Percentiles rank a stretch among this genome's conserved stretches.
phyloP scores from a whole-genome alignment of 192 early-diverging fungal genomes.

The Obelidium mucronatum region DNA sequence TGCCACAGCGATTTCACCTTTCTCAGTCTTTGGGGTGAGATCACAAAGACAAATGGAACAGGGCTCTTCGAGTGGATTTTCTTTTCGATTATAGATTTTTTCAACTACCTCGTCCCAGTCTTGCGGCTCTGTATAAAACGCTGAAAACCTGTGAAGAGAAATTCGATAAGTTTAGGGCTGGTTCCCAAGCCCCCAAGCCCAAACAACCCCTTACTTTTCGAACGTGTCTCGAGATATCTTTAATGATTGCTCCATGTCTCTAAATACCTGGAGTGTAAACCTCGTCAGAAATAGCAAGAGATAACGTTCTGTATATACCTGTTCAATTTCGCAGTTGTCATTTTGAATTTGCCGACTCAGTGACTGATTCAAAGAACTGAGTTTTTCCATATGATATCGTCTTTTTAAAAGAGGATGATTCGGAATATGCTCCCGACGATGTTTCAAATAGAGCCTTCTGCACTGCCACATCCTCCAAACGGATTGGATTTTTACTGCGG shows the following conservation, averaged over 20 bases:
- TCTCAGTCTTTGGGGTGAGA: not conserved
- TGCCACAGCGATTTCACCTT: not conserved
- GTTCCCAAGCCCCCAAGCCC: not conserved
- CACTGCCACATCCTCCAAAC: conserved; percentile 12
- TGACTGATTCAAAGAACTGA: not conserved
- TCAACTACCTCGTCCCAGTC: conserved; percentile 29
- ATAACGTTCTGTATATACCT: too few species aligned
- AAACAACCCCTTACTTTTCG: not conserved
- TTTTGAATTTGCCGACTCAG: not conserved
- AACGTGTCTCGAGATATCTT: conserved; percentile 11
- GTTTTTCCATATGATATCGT: conserved; percentile 7
- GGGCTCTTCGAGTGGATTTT: conserved; percentile 5
- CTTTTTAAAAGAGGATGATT: conserved; percentile 11
- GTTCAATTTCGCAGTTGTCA: not conserved
- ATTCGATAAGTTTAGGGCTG: not conserved
- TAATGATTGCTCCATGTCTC: conserved; percentile 21
- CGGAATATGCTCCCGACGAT: not conserved
- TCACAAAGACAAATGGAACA: conserved; percentile 28
- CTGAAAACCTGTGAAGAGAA: not conserved
- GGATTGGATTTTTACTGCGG: conserved; percentile 15
- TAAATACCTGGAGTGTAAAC: not conserved
- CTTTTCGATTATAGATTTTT: not conserved
- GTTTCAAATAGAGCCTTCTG: not conserved
- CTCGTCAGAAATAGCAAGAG: too few species aligned
- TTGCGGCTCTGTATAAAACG: not conserved